These are phyloP conservation scores for Vaccinium myrtillus DNA, from an alignment of 148 eudicot species.

Conservation along the genomic window DNA sequence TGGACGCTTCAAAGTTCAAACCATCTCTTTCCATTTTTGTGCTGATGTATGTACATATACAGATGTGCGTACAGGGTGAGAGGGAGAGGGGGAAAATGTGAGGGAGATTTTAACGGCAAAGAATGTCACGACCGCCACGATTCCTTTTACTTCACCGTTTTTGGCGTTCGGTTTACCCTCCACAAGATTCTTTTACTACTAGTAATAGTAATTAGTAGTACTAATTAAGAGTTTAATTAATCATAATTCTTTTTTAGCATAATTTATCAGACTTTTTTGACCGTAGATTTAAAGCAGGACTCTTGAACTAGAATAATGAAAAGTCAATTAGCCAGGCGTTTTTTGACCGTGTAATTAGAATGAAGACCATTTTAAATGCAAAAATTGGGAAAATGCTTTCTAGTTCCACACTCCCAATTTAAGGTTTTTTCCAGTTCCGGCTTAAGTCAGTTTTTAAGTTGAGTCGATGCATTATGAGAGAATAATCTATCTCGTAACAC, in stretches of 20 bases:
- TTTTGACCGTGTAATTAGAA: not conserved
- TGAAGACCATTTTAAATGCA: not conserved
- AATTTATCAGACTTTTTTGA: not conserved
- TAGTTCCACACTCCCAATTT: too few species aligned
- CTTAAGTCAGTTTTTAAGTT: too few species aligned
- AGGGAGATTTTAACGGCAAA: constrained; percentile 24
- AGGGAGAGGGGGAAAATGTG: not conserved
- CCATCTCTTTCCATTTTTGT: constrained; percentile 1
- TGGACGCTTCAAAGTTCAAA: not conserved
- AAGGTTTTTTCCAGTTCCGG: too few species aligned
- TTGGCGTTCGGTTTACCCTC: not conserved
- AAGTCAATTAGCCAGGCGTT: not conserved
- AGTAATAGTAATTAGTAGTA: not conserved
- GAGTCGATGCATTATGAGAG: too few species aligned
- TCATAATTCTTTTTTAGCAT: not conserved
- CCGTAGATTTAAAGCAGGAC: not conserved
- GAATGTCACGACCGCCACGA: constrained; percentile 23
- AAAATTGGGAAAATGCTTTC: not conserved
- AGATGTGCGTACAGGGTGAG: constrained; percentile 7
- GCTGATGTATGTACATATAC: not conserved
- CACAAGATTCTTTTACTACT: not conserved
- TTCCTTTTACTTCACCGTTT: constrained; percentile 17
- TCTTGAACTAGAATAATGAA: not conserved
- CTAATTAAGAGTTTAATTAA: not conserved
- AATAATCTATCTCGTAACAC: too few species aligned